Evolutionary conservation across 2,329 filamentous ascomycete species (phyloP), one percentile per base, ranked within the genome.

Genomic region (Geosmithia morbida): DNA sequence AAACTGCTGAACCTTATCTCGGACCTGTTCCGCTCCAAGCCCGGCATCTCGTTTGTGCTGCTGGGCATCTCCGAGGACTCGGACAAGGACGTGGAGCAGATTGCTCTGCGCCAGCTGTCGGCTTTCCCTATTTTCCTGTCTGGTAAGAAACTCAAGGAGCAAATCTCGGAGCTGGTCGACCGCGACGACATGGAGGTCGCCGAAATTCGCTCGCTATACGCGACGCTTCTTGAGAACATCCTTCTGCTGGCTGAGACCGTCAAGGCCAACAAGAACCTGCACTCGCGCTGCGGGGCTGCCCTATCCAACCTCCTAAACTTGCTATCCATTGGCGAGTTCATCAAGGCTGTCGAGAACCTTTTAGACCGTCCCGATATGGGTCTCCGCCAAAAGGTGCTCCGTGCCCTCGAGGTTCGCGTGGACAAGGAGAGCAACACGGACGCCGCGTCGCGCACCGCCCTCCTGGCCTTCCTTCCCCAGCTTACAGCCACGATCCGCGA

Each of bases 281-380:
- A 81, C 56, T 66, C 57, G 56, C 71, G 72, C 45, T 81, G 77
- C 56, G 83, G 84, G 40, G 78, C 85, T 48, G 77, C 87, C 1
- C 72, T 97, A 44, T 80, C 85, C 17, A 83, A 84, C 51, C 69
- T 94, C n/a, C 73, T 98, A 46, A 83, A 86, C 52, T 75, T 96
- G 7, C 72, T 95, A 41, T 90, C 89, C 0, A 88, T 90, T 2
- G 74, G 80, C 46, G 87, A 96, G 64, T 92, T 97, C 62, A 80
- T 97, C 61, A 86, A 87, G 60, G 85, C 88, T 10, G 83, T 94
- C 41, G 86, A 94, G 59, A 78, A 80, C 26, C 72, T 98, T 29
- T 77, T 97, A 37, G 77, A 85, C 53, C 78, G 83, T 45, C 79
- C 85, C 6, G 81, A 87, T 52, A 74, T 86, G 54, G 78, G 85